phyloP scores from a whole-genome alignment of 108 stramenopile species.

The Seminavis robusta region DNA sequence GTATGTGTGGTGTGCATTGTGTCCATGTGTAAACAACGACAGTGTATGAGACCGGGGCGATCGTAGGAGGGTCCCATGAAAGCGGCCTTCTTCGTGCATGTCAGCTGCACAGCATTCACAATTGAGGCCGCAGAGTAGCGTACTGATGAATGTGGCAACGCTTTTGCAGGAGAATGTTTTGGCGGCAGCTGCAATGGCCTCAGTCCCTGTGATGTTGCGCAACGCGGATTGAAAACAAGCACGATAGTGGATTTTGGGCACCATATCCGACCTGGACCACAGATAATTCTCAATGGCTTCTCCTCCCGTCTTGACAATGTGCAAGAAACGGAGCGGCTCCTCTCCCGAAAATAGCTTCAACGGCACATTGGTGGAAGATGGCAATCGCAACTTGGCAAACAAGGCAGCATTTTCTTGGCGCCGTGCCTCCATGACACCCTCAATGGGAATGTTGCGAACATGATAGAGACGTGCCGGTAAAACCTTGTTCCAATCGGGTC shows the following conservation, averaged over 20 bases:
- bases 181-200: not conserved
- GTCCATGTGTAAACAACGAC: not conserved
- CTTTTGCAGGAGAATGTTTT: not conserved
- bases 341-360: not conserved
- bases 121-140: slow-evolving; percentile 1
- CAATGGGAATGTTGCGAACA: too few species aligned
- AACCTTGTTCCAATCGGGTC: not conserved
- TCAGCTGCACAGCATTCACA: slow-evolving; percentile 6
- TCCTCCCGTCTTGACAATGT: slow-evolving; percentile 7
- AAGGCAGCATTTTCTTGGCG: not conserved
- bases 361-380: not conserved
- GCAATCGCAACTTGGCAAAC: not conserved
- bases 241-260: not conserved
- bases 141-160: not conserved
- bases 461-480: not conserved
- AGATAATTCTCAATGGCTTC: slow-evolving; percentile 4
- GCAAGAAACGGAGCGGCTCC: slow-evolving; percentile 2
- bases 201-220: too few species aligned
- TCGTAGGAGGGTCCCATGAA: slow-evolving; percentile 4
- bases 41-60: slow-evolving; percentile 1
- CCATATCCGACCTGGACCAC: not conserved
- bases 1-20: slow-evolving; percentile 2
- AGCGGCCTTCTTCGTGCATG: not conserved
- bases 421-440: not conserved
- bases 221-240: not conserved